phyloP scores from a whole-genome alignment of 805 yeast species.

The Brettanomyces naardenensis region DNA sequence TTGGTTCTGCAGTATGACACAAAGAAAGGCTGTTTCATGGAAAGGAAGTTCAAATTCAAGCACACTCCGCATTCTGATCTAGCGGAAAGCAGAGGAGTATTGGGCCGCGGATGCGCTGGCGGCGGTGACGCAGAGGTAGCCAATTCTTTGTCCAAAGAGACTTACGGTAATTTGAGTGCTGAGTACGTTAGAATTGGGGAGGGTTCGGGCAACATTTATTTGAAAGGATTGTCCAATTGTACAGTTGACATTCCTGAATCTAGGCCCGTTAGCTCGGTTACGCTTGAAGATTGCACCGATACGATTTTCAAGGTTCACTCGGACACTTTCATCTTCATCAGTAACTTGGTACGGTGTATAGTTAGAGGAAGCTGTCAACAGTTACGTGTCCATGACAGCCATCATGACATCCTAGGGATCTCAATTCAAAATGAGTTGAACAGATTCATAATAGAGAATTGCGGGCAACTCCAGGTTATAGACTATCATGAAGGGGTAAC shows the following conservation, averaged over 20 bases:
- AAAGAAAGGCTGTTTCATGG: conserved; percentile 9
- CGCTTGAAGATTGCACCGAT: conserved; percentile 11
- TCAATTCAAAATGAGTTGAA: conserved; percentile 9
- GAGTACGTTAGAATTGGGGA: not conserved
- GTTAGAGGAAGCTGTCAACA: conserved; percentile 19
- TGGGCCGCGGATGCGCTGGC: too few species aligned
- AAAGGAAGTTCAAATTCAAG: conserved; percentile 17
- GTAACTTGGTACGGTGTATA: conserved; percentile 8
- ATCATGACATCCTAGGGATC: conserved; percentile 8
- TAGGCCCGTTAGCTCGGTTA: conserved; percentile 11
- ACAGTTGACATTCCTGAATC: not conserved
- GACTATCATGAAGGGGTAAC: conserved; percentile 3
- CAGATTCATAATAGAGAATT: conserved; percentile 21
- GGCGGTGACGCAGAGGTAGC: not conserved
- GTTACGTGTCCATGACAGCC: conserved; percentile 18
- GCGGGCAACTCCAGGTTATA: conserved; percentile 11
- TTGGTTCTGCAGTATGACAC: conserved; percentile 15
- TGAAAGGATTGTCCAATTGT: not conserved
- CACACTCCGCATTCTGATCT: conserved; percentile 8
- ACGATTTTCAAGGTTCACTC: conserved; percentile 13
- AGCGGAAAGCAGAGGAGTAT: not conserved
- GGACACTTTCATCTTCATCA: conserved; percentile 15
- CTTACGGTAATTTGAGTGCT: not conserved
- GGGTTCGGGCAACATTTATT: conserved; percentile 1
- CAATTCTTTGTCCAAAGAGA: not conserved